These are phyloP conservation scores for Mycosphaerelloides madeirae DNA, from an alignment of 2,329 filamentous ascomycete genomes.

Conservation along the genomic window DNA sequence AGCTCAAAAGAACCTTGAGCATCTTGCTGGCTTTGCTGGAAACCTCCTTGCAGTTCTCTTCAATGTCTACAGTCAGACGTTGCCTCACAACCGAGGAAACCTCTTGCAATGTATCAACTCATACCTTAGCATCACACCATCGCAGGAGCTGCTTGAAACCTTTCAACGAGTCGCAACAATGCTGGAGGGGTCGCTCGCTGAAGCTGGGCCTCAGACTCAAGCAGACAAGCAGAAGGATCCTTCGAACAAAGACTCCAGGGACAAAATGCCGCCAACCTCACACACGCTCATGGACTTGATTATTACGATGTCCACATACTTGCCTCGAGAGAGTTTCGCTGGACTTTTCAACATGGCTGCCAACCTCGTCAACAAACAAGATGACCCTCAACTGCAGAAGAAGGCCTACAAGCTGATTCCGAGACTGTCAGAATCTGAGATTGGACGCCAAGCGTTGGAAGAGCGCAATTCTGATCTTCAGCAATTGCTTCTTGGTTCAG, in stretches of 20 bases:
- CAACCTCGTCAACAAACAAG: constrained; percentile 71
- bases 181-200: constrained; percentile 66
- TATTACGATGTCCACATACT: constrained; percentile 90
- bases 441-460: constrained; percentile 68
- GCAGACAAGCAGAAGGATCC: constrained; percentile 56
- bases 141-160: constrained; percentile 73
- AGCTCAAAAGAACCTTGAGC: constrained; percentile 74
- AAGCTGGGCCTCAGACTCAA: constrained; percentile 58
- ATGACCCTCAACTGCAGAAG: constrained; percentile 92
- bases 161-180: constrained; percentile 82
- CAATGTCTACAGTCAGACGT: constrained; percentile 95
- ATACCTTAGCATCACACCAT: constrained; percentile 69
- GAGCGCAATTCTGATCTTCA: constrained; percentile 77
- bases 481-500: constrained; percentile 69
- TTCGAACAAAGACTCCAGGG: constrained; percentile 46
- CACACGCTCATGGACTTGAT: constrained; percentile 96
- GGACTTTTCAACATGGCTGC: constrained; percentile 82
- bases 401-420: constrained; percentile 98
- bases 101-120: constrained; percentile 93
- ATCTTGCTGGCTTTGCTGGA: constrained; percentile 72
- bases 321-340: constrained; percentile 79
- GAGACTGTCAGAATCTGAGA: constrained; percentile 74
- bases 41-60: constrained; percentile 96
- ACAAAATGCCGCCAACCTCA: constrained; percentile 81
- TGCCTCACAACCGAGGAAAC: constrained; percentile 84